Evolutionary conservation across 2,329 filamentous ascomycete genomes (phyloP).

Genomic region (Penicillium sp.): DNA sequence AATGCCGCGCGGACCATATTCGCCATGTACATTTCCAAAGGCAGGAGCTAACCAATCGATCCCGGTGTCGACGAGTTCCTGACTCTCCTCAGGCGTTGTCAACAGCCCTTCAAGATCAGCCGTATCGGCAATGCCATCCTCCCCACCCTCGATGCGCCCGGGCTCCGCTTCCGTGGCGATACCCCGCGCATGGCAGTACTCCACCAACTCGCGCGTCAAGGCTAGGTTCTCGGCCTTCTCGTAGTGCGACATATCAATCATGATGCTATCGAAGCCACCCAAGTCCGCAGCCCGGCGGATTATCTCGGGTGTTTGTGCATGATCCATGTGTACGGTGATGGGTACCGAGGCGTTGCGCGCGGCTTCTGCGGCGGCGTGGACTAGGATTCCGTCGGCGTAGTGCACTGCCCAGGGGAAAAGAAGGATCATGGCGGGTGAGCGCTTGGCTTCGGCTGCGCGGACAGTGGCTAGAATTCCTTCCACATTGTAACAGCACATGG

Average conservation of each 20-base stretch:
- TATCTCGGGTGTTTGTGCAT: constrained; percentile 63
- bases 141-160: constrained; percentile 68
- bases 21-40: constrained; percentile 74
- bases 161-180: constrained; percentile 71
- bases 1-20: constrained; percentile 65
- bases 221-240: constrained; percentile 68
- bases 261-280: constrained; percentile 68
- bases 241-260: constrained; percentile 75
- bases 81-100: constrained; percentile 67
- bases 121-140: constrained; percentile 71
- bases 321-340: constrained; percentile 64
- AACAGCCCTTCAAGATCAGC: constrained; percentile 61
- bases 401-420: constrained; percentile 73
- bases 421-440: constrained; percentile 67
- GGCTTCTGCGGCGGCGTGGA: constrained; percentile 56
- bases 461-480: constrained; percentile 69
- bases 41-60: constrained; percentile 73
- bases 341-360: constrained; percentile 58
- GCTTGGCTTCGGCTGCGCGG: constrained; percentile 65
- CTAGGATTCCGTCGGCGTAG: constrained; percentile 59
- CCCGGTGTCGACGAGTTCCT: constrained; percentile 68
- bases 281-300: constrained; percentile 60
- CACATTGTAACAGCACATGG: constrained; percentile 66
- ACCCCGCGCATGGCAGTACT: constrained; percentile 62
- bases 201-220: constrained; percentile 61